These are phyloP conservation scores for Tolypocladium cylindrosporum DNA, from an alignment of 2,329 filamentous ascomycete genomes.

Conservation along the genomic window DNA sequence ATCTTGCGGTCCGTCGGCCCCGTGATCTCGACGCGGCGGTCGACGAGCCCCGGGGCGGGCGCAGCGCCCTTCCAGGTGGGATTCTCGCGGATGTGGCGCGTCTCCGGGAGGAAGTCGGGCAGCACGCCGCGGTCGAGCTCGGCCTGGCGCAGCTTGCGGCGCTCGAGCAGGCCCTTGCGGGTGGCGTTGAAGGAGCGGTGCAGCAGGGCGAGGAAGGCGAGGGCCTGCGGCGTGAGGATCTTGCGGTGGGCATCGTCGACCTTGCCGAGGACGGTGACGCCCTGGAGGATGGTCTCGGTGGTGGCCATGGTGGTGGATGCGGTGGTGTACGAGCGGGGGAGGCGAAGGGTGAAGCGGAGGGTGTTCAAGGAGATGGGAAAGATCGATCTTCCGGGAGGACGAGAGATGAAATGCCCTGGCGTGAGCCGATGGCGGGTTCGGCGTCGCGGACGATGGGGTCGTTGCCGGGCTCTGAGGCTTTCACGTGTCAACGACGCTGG, in stretches of 20 bases:
- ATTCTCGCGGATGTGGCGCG: constrained; percentile 88
- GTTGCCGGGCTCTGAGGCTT: constrained; percentile 9
- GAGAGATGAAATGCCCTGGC: neutral
- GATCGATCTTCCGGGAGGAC: neutral
- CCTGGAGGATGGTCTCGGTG: constrained; percentile 70
- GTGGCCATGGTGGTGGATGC: constrained; percentile 44
- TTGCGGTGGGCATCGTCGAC: constrained; percentile 73
- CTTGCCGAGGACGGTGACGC: constrained; percentile 75
- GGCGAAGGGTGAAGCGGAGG: constrained; percentile 1
- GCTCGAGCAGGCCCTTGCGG: constrained; percentile 80
- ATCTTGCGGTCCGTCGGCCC: constrained; percentile 97
- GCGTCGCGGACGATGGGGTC: constrained; percentile 3
- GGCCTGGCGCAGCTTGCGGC: constrained; percentile 75
- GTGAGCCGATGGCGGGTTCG: constrained; percentile 1
- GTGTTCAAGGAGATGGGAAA: no score
- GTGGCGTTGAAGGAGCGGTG: constrained; percentile 90
- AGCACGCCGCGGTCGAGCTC: constrained; percentile 85
- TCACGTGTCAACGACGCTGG: constrained; percentile 21
- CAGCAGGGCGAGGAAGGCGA: constrained; percentile 85
- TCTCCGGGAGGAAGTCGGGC: constrained; percentile 93
- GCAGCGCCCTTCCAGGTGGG: constrained; percentile 86
- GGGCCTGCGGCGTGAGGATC: constrained; percentile 84
- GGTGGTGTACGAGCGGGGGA: constrained; percentile 4
- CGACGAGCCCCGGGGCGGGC: constrained; percentile 84
- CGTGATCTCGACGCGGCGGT: constrained; percentile 93